A percentile compares a stretch with the other conserved stretches of the same genome.
Conservation (phyloP, 2,329 filamentous ascomycete genomes). For the Pseudocercospora eumusae region DNA sequence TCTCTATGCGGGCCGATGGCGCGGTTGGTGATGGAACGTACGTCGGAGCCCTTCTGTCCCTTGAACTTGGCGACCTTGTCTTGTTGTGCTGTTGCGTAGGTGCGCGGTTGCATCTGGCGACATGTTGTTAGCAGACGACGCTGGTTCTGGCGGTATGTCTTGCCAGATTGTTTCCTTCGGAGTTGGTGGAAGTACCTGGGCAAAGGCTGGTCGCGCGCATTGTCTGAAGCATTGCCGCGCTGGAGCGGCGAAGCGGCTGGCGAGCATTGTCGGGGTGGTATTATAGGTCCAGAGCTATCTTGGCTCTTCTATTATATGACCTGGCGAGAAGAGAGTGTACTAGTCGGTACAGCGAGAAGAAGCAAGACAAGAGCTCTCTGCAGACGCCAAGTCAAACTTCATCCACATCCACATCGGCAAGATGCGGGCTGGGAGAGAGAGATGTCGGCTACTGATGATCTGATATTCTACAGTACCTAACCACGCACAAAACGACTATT, state of each 20-base stretch:
- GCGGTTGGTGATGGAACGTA: slow-evolving; percentile 51
- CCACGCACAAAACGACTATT: background rate
- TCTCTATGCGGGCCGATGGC: slow-evolving; percentile 7
- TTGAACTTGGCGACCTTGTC: slow-evolving; percentile 89
- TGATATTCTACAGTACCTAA: no score
- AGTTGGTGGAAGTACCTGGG: slow-evolving; percentile 21
- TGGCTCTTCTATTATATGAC: slow-evolving; percentile 6
- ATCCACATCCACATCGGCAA: background rate
- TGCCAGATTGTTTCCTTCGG: background rate
- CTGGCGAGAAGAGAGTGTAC: background rate
- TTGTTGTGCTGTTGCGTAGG: slow-evolving; percentile 48
- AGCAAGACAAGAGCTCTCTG: slow-evolving; percentile 9
- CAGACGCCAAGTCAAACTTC: slow-evolving; percentile 17
- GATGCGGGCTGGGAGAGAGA: background rate
- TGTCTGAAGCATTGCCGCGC: slow-evolving; percentile 25
- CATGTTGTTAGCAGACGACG: slow-evolving; percentile 10
- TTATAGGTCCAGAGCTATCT: slow-evolving; percentile 11
- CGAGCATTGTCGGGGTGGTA: slow-evolving; percentile 20
- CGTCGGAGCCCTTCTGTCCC: slow-evolving; percentile 83
- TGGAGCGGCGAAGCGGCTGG: slow-evolving; percentile 23
- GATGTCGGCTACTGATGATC: background rate
- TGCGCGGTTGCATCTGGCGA: slow-evolving; percentile 24
- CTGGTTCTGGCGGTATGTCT: background rate
- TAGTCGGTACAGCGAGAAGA: background rate
- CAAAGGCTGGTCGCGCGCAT: slow-evolving; percentile 26